Percentiles rank a stretch among this genome's conserved stretches.
Evolutionary conservation across 148 eudicot species (phyloP).

Genomic region (Mesembryanthemum crystallinum): DNA sequence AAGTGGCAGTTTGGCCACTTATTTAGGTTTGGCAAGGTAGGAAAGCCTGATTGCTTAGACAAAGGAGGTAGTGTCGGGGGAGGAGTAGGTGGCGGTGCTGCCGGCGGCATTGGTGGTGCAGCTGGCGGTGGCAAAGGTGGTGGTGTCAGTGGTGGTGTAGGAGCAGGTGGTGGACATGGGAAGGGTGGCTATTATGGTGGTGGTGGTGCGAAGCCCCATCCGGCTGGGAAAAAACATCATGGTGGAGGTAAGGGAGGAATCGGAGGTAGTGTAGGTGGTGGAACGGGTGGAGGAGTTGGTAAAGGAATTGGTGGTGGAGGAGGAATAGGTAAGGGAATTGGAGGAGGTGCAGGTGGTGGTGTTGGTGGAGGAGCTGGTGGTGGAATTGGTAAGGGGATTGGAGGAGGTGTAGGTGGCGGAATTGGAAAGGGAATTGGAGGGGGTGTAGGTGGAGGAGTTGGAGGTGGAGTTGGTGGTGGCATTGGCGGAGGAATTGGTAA

Average conservation of each 20-base stretch:
- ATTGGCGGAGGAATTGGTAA: not conserved
- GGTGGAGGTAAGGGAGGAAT: not conserved
- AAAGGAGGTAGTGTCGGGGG: constrained; percentile 23
- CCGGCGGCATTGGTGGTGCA: constrained; percentile 2
- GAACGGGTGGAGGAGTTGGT: not conserved
- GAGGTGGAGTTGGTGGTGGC: constrained; percentile 1
- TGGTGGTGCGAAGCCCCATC: not conserved
- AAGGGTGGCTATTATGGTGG: constrained; percentile 16
- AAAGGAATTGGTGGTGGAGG: not conserved
- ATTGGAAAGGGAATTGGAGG: constrained; percentile 3
- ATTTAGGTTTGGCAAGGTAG: constrained; percentile 24
- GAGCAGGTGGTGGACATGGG: not conserved
- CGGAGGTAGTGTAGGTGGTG: not conserved
- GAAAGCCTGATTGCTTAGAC: constrained; percentile 20
- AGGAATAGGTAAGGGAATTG: constrained; percentile 18
- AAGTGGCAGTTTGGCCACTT: constrained; percentile 27
- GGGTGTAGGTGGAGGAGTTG: constrained; percentile 5
- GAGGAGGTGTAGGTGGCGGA: constrained; percentile 12
- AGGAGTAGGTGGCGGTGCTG: not conserved
- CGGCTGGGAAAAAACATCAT: not conserved
- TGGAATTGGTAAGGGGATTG: constrained; percentile 17
- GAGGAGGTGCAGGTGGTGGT: constrained; percentile 2
- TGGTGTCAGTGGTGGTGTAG: not conserved
- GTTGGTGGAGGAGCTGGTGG: constrained; percentile 17
- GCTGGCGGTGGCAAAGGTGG: not conserved